Conservation (phyloP, 148 eudicot species). For the Rhododendron vialii region DNA sequence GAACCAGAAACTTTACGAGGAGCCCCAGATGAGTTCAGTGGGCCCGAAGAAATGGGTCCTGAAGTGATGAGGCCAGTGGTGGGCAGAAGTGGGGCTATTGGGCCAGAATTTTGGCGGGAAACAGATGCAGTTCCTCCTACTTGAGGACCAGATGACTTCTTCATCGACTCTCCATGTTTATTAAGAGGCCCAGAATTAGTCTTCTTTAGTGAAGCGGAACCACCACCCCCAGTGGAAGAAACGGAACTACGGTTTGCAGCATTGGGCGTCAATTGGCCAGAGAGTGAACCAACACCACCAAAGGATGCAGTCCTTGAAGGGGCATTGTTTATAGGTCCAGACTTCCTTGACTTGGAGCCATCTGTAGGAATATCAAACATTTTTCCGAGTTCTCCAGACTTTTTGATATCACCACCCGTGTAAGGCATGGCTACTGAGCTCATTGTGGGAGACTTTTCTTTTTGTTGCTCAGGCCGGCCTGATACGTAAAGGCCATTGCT, state of each 20-base stretch:
- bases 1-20: slow-evolving; percentile 82
- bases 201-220: slow-evolving; percentile 62
- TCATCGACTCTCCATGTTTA: slow-evolving; percentile 57
- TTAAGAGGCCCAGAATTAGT: slow-evolving; percentile 87
- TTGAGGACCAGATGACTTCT: slow-evolving; percentile 49
- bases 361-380: slow-evolving; percentile 85
- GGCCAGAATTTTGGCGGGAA: slow-evolving; percentile 62
- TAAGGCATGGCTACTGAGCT: slow-evolving; percentile 89
- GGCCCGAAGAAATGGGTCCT: slow-evolving; percentile 86
- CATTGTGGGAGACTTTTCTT: slow-evolving; percentile 89
- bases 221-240: slow-evolving; percentile 42
- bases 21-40: slow-evolving; percentile 82
- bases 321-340: slow-evolving; percentile 69
- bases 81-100: slow-evolving; percentile 75
- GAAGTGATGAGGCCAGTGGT: slow-evolving; percentile 90
- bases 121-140: slow-evolving; percentile 37
- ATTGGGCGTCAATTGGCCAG: slow-evolving; percentile 65
- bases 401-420: slow-evolving; percentile 90
- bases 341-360: slow-evolving; percentile 74
- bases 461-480: slow-evolving; percentile 86
- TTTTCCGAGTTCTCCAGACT: slow-evolving; percentile 92
- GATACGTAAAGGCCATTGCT: slow-evolving; percentile 96
- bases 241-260: slow-evolving; percentile 48
- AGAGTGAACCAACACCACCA: slow-evolving; percentile 74
- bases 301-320: slow-evolving; percentile 80